Base-by-base conservation (phyloP, 768 basidiomycete genomes). In the Fibroporia radiculosa region DNA sequence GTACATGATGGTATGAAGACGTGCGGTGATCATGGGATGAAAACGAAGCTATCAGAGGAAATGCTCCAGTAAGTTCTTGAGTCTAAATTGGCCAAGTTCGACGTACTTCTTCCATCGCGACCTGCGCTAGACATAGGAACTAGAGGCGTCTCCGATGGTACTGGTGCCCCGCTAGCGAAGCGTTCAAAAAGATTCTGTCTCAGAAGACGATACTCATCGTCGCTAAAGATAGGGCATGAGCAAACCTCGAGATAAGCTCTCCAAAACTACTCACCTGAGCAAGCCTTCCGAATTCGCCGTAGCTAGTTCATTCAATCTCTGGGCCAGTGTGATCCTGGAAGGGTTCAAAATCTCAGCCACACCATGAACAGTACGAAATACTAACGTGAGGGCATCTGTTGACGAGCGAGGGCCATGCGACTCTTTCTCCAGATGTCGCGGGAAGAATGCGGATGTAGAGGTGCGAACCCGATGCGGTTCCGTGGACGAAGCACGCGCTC, bases 161-260 rank as follows among this genome's bases (percentile, higher is more conserved):
- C 69, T 7, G 66, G 57, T 20, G 75, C 66, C 40, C 69, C 72
- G 48, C 66, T 76, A 13, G 84, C 73, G 55, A 87, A 78, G 42
- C 89, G 77, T 59, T 90, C 85, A 53, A 92, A 91, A 29, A 92
- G 69, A 57, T 82, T 87, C 62, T 89, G 87, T 34, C 89, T 80
- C 11, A 92, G 73, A 33, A 91, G 62, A 40, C 88, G 80, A 60
- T 91, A 91, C 59, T 89, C 89, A 53, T 90, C 85, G 62, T 91
- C 84, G 58, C 89, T 91, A 61, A 6, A 41, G 22, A 10, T n/a
- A n/a, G n/a, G 24, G 3, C 18, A 25, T 26, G 22, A 19, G 18
- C 13, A 27, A 22, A 19, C 13, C 11, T 25, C 12, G 19, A 35
- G 11, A 20, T 24, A 14, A 34, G 4, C 20, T 5, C 3, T 12